Evolutionary conservation across 768 basidiomycete species (phyloP), one percentile per base, ranked within the genome.

Genomic region (Leccinellum albellum): DNA sequence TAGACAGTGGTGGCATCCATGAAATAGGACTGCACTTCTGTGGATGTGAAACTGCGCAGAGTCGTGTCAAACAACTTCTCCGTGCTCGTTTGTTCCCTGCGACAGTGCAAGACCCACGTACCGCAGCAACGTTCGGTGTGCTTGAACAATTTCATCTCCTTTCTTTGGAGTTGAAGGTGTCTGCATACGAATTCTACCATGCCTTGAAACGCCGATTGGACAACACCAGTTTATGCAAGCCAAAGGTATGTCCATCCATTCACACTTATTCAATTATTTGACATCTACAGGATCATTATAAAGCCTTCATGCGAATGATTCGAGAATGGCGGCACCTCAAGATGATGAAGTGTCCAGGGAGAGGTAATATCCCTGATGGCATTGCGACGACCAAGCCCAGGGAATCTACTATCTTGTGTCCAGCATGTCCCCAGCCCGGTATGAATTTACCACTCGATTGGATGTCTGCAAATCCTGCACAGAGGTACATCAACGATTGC

Each of bases 111-210:
- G 56, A 66, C 9, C 75, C 76, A 0, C 45, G 58, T 13, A 70
- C 73, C 0, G 73, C 7, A 20, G 40, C 40, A 9, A 42, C 6
- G 4, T 42, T 42, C 20, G 0, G 8, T 3, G 20, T 42, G 8
- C 15, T 42, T 4, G 52, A 70, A 12, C 49, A 56, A 3, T 76
- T 74, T 44, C 75, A 78, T 17, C 20, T 72, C 2, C 54, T 73
- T 3, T 65, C 66, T 0, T 66, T 75, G 14, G 64, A 72, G 35
- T 70, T 68, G 0, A 77, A 77, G 51, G 28, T 67, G 0, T 73
- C 70, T 0, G 63, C 54, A 0, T 75, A 62, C 32, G 70, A 75
- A 32, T 77, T 69, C 55, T 77, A 74, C 51, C 57, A 57, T 1
- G 35, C 65, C 0, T 49, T 77, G 1, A 59, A 44, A 2, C 57